These are phyloP conservation scores for Miamiensis avidus DNA, from an alignment of 169 alveolate genomes.

Conservation along the genomic window DNA sequence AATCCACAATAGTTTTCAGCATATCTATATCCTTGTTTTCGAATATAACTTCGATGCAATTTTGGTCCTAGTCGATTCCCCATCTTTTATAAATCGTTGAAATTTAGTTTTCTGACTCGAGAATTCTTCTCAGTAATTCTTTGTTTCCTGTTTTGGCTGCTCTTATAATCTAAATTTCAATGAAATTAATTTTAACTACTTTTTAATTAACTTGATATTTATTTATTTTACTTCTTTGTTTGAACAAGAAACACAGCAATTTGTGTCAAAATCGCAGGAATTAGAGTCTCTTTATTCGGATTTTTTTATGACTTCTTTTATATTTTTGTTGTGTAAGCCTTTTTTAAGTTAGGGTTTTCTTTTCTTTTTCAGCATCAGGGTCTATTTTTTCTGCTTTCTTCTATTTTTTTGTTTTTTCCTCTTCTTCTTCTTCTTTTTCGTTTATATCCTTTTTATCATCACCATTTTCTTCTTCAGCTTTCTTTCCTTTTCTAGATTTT, in stretches of 20 bases:
- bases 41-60: neutral
- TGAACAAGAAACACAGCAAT: neutral
- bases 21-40: neutral
- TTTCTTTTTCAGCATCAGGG: too few relatives aligned
- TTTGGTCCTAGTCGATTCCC: neutral
- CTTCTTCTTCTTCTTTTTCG: neutral
- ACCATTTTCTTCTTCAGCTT: neutral
- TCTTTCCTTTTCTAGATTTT: too few relatives aligned
- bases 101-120: neutral
- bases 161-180: neutral
- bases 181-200: too few relatives aligned
- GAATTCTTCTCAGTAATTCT: neutral
- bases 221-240: neutral
- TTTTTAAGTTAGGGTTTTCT: too few relatives aligned
- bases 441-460: neutral
- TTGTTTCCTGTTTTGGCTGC: neutral
- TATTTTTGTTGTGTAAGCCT: neutral
- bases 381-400: too few relatives aligned
- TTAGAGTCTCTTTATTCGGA: neutral
- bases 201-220: too few relatives aligned
- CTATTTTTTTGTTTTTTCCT: neutral
- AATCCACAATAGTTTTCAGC: neutral
- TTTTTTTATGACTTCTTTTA: too few relatives aligned
- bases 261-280: neutral
- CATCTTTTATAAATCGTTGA: neutral